Evolutionary conservation across 305 asterid genomes (phyloP).

Genomic region (Coffea humblotiana): DNA sequence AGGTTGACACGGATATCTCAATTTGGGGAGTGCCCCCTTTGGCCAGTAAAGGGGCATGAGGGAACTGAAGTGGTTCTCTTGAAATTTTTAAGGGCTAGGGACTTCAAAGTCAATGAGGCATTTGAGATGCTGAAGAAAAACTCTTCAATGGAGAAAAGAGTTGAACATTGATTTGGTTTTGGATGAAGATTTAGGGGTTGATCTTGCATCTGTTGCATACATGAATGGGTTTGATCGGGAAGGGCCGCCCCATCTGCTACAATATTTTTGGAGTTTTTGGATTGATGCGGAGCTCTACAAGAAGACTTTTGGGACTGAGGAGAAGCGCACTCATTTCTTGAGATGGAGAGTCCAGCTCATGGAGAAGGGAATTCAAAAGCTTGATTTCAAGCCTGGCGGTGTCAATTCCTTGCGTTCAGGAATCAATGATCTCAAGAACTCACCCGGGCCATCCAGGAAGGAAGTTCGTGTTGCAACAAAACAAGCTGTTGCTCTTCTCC

Average conservation of each 20-base stretch:
- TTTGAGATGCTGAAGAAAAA: slow-evolving; percentile 65
- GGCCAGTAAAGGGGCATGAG: slow-evolving; percentile 61
- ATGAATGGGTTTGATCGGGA: slow-evolving; percentile 58
- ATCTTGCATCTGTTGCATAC: slow-evolving; percentile 50
- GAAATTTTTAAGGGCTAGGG: slow-evolving; percentile 78
- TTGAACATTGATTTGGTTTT: slow-evolving; percentile 48
- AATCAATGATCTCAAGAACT: slow-evolving; percentile 68
- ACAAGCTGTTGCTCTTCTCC: slow-evolving; percentile 65
- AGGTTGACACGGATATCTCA: slow-evolving; percentile 45
- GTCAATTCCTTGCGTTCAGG: slow-evolving; percentile 57
- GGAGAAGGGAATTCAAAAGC: slow-evolving; percentile 67
- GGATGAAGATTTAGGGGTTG: slow-evolving; percentile 58
- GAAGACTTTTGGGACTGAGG: slow-evolving; percentile 53
- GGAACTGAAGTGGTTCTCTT: slow-evolving; percentile 56
- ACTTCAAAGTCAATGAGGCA: slow-evolving; percentile 67
- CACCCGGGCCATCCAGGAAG: slow-evolving; percentile 63
- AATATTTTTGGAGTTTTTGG: slow-evolving; percentile 60
- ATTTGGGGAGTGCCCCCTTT: slow-evolving; percentile 76
- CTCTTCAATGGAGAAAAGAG: slow-evolving; percentile 72
- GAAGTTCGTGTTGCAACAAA: slow-evolving; percentile 60
- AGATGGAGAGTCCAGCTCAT: slow-evolving; percentile 78
- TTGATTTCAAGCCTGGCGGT: slow-evolving; percentile 62
- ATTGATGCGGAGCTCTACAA: slow-evolving; percentile 45
- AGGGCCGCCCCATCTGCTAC: slow-evolving; percentile 79
- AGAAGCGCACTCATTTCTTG: slow-evolving; percentile 61